Evolutionary conservation across 2,329 filamentous ascomycete genomes (phyloP).

Genomic region (Chrysoporthe austroafricana): DNA sequence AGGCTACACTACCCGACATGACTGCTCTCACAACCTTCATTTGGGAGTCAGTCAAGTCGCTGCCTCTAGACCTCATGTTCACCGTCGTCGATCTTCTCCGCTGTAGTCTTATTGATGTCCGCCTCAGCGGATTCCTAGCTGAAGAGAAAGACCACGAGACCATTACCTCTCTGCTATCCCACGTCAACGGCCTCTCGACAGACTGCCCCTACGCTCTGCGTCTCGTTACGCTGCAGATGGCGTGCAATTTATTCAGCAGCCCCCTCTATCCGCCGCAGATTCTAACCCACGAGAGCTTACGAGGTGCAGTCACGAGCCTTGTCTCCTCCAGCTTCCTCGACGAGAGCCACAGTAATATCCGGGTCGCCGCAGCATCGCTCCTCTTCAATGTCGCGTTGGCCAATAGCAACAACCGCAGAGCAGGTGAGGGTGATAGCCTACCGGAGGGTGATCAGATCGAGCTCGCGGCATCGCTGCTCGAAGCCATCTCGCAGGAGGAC

Average conservation of each 20-base stretch:
- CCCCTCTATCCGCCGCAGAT: constrained; percentile 71
- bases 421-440: constrained; percentile 61
- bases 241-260: constrained; percentile 83
- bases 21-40: constrained; percentile 66
- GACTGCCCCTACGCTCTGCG: constrained; percentile 79
- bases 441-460: constrained; percentile 77
- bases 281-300: constrained; percentile 54
- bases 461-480: constrained; percentile 77
- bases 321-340: constrained; percentile 81
- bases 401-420: constrained; percentile 67
- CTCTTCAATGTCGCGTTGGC: constrained; percentile 80
- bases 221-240: constrained; percentile 80
- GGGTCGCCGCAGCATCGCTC: constrained; percentile 80
- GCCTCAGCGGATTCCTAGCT: constrained; percentile 81
- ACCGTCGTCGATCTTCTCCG: constrained; percentile 85
- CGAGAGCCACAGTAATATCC: constrained; percentile 70
- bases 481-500: constrained; percentile 66
- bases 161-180: constrained; percentile 62
- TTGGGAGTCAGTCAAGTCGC: constrained; percentile 52
- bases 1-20: constrained; percentile 74
- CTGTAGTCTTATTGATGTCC: constrained; percentile 74
- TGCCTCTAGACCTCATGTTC: constrained; percentile 73
- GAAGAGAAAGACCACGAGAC: constrained; percentile 72
- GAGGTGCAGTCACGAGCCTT: constrained; percentile 65
- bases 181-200: constrained; percentile 56